Conservation (phyloP, 2,329 filamentous ascomycete genomes). For the Dendryphion nanum region DNA sequence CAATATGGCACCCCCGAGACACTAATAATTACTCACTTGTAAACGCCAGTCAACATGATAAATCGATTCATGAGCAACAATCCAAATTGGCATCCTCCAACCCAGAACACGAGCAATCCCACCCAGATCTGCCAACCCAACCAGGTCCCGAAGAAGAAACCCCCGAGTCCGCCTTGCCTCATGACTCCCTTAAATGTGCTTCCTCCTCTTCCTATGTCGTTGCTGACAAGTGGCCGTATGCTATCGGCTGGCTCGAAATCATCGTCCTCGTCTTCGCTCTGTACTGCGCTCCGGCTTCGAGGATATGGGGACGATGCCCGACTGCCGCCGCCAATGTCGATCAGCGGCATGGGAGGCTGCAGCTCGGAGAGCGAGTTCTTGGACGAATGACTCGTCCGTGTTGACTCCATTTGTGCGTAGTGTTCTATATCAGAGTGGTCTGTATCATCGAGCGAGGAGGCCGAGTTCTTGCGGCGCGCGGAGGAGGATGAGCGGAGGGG, state of each 20-base stretch:
- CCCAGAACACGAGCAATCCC: constrained; percentile 48
- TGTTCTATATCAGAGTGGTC: constrained; percentile 36
- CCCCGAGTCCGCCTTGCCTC: constrained; percentile 46
- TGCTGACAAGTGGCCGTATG: constrained; percentile 39
- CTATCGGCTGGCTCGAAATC: constrained; percentile 37
- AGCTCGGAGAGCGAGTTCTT: constrained; percentile 36
- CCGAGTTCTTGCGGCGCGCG: constrained; percentile 32
- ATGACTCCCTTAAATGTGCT: constrained; percentile 32
- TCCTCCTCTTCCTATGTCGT: constrained; percentile 27
- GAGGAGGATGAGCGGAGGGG: constrained; percentile 2
- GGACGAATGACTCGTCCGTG: constrained; percentile 23
- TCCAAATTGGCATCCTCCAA: constrained; percentile 48
- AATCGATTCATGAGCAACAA: constrained; percentile 52
- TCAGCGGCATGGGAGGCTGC: constrained; percentile 43
- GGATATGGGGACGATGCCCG: constrained; percentile 47
- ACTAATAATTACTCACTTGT: constrained; percentile 41
- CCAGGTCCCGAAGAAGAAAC: constrained; percentile 49
- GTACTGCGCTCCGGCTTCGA: constrained; percentile 41
- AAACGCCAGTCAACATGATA: constrained; percentile 50
- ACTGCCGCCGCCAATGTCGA: constrained; percentile 36
- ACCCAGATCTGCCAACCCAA: constrained; percentile 51
- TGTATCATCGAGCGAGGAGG: constrained; percentile 38
- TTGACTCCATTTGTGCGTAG: constrained; percentile 29
- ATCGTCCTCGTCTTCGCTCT: constrained; percentile 50
- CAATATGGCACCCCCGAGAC: not conserved